phyloP scores from a whole-genome alignment of 208 protist species.

The Vickermania spadyakhi region DNA sequence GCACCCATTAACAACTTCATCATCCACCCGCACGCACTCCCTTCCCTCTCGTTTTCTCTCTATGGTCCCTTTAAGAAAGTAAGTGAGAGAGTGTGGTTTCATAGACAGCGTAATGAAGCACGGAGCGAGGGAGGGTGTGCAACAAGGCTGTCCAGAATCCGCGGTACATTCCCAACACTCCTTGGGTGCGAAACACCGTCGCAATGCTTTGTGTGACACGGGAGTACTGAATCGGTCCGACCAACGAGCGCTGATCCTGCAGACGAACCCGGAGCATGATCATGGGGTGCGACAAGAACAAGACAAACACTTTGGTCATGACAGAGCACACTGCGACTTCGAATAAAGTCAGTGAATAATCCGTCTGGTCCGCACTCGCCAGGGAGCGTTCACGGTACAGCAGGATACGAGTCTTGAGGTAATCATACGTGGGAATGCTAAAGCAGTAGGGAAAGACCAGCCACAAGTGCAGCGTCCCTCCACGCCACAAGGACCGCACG shows the following conservation, averaged over 20 bases:
- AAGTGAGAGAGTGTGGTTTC: constrained; percentile 62
- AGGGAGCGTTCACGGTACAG: constrained; percentile 12
- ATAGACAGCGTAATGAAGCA: constrained; percentile 71
- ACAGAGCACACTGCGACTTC: constrained; percentile 73
- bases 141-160: constrained; percentile 53
- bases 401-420: constrained; percentile 47
- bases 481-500: constrained; percentile 75
- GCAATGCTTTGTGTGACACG: constrained; percentile 29
- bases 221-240: constrained; percentile 52
- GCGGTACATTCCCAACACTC: constrained; percentile 51
- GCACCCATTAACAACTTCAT: no score
- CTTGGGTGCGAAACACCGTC: constrained; percentile 52
- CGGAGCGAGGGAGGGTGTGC: constrained; percentile 64
- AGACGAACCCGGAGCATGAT: constrained; percentile 64
- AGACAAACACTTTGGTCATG: constrained; percentile 47
- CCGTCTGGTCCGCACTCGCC: constrained; percentile 5
- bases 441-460: constrained; percentile 74
- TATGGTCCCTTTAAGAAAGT: no score
- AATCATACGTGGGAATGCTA: constrained; percentile 73
- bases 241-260: constrained; percentile 63
- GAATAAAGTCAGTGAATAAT: constrained; percentile 35
- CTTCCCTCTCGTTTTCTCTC: no score
- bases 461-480: constrained; percentile 53
- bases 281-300: constrained; percentile 68
- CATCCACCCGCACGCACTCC: no score